Percentiles rank a stretch among this genome's conserved stretches.
These are phyloP conservation scores for Omphalotus guepiniiformis DNA, from an alignment of 768 basidiomycete genomes.

Conservation along the genomic window DNA sequence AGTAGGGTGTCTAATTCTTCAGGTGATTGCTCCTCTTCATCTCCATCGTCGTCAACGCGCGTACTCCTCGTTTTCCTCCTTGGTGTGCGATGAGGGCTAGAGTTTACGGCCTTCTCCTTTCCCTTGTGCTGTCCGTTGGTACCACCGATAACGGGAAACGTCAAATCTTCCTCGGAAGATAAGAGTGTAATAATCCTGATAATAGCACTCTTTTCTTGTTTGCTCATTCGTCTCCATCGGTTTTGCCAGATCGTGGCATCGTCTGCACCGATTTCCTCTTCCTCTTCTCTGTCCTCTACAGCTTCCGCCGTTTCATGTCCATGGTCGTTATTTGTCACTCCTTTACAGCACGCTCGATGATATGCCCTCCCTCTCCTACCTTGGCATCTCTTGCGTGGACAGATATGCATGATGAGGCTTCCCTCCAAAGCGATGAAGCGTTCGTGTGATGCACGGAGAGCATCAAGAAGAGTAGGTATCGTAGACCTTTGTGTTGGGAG, in stretches of 20 bases:
- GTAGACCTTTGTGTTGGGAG: not conserved
- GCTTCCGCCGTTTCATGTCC: not conserved
- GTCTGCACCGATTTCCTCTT: not conserved
- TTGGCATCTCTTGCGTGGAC: not conserved
- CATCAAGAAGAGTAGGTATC: not conserved
- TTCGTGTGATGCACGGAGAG: not conserved
- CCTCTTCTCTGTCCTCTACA: not conserved
- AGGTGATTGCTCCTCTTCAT: no score
- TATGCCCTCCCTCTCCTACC: constrained; percentile 2
- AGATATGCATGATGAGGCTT: constrained; percentile 3
- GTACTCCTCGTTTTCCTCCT: no score
- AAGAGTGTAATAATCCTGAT: no score
- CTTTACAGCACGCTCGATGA: constrained; percentile 1
- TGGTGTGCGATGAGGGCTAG: no score
- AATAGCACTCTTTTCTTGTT: no score
- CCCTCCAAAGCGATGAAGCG: not conserved
- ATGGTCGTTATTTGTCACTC: not conserved
- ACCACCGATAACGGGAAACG: no score
- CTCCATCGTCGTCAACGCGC: no score
- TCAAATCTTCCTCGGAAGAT: no score
- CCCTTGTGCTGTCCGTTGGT: no score
- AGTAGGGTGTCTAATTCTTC: no score
- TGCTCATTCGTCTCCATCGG: not conserved
- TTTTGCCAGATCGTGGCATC: not conserved
- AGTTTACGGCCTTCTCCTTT: no score